Conservation (phyloP, 495 filamentous ascomycete species). For the Aspergillus avenaceus region DNA sequence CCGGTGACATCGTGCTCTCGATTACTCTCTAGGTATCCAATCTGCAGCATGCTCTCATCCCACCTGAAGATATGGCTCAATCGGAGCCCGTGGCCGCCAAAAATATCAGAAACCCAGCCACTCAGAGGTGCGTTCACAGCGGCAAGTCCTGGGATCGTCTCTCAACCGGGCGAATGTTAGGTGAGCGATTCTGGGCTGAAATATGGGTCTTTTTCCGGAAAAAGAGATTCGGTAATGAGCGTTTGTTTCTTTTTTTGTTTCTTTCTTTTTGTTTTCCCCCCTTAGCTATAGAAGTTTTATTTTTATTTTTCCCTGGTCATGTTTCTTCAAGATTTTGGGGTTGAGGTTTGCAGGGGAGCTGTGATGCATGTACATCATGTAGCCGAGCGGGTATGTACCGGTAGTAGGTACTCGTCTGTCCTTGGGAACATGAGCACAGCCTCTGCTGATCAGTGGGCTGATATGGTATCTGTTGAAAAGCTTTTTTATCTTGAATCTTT, state of each 20-base stretch:
- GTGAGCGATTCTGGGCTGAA: background rate
- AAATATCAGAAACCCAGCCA: slow-evolving; percentile 1
- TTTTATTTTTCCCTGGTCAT: no score
- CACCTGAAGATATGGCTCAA: background rate
- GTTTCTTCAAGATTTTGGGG: no score
- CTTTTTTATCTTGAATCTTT: background rate
- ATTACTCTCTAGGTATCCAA: background rate
- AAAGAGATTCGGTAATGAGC: background rate
- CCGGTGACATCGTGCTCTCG: background rate
- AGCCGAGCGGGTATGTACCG: no score
- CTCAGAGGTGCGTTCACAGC: background rate
- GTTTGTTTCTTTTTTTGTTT: background rate
- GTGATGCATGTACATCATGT: background rate
- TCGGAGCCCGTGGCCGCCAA: background rate
- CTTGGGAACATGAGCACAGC: background rate
- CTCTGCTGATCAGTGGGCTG: background rate
- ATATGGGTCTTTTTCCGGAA: background rate
- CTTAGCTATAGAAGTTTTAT: no score
- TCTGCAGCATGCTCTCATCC: background rate
- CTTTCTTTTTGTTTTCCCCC: no score
- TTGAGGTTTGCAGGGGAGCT: no score
- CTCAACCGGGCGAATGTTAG: background rate
- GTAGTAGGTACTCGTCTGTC: no score
- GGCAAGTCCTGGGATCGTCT: background rate
- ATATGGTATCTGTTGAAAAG: background rate